These are phyloP conservation scores for Yamadazyma kanchanaburiensis DNA, from an alignment of 1,139 yeast genomes.

Conservation along the genomic window DNA sequence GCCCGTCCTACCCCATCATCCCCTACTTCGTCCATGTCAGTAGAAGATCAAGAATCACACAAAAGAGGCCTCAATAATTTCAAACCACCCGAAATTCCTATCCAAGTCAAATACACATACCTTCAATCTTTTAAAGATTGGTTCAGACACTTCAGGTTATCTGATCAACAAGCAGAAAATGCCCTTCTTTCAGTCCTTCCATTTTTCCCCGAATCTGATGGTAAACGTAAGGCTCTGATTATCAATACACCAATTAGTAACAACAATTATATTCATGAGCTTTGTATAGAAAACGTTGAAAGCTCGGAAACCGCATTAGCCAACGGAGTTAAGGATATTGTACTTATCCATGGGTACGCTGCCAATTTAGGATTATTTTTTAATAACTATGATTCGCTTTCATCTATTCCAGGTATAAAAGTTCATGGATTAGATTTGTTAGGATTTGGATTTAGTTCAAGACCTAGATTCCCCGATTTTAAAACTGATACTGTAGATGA, in stretches of 20 bases:
- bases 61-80: slow-evolving; percentile 6
- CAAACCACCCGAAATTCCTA: slow-evolving; percentile 2
- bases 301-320: slow-evolving; percentile 10
- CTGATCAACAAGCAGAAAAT: slow-evolving; percentile 29
- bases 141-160: slow-evolving; percentile 29
- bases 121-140: slow-evolving; percentile 35
- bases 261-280: slow-evolving; percentile 56
- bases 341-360: slow-evolving; percentile 46
- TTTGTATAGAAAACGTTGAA: slow-evolving; percentile 40
- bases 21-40: no score
- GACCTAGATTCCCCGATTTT: slow-evolving; percentile 39
- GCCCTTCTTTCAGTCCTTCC: slow-evolving; percentile 47
- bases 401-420: slow-evolving; percentile 39
- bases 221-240: slow-evolving; percentile 44
- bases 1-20: no score
- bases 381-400: slow-evolving; percentile 36
- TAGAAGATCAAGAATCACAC: slow-evolving; percentile 3
- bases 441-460: slow-evolving; percentile 44
- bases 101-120: slow-evolving; percentile 19
- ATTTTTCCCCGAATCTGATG: slow-evolving; percentile 56
- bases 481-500: slow-evolving; percentile 27
- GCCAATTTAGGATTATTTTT: slow-evolving; percentile 45
- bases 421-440: slow-evolving; percentile 44
- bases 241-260: slow-evolving; percentile 48
- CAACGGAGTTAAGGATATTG: slow-evolving; percentile 27